Percentiles rank a stretch among this genome's conserved stretches.
phyloP scores from a whole-genome alignment of 495 filamentous ascomycete genomes.

The Podospora tetraspora region DNA sequence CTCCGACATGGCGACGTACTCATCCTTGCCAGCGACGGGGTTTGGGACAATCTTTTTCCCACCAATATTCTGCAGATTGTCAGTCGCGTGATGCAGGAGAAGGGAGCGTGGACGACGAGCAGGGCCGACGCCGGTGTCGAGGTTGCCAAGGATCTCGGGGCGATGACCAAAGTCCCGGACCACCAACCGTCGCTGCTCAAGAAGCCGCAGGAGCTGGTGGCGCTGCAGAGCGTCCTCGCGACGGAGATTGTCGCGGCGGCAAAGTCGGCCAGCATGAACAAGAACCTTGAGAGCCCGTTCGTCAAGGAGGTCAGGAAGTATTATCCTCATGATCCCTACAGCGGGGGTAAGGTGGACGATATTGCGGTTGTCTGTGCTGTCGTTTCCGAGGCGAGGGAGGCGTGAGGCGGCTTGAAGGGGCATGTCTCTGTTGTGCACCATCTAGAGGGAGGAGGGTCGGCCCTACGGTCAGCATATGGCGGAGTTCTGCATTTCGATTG shows the following conservation, averaged over 20 bases:
- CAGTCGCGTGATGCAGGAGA: constrained; percentile 63
- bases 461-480: background rate
- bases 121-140: constrained; percentile 52
- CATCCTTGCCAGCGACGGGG: constrained; percentile 87
- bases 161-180: constrained; percentile 42
- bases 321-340: constrained; percentile 76
- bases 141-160: constrained; percentile 50
- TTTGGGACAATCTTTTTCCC: constrained; percentile 94
- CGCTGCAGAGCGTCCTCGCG: constrained; percentile 74
- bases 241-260: constrained; percentile 71
- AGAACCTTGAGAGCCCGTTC: constrained; percentile 81
- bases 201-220: constrained; percentile 23
- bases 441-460: background rate
- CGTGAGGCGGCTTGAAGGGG: constrained; percentile 1
- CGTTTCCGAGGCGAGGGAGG: constrained; percentile 13
- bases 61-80: constrained; percentile 79
- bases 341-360: constrained; percentile 87
- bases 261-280: constrained; percentile 74
- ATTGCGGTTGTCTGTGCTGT: constrained; percentile 37
- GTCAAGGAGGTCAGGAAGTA: constrained; percentile 85
- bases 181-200: background rate
- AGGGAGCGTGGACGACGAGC: constrained; percentile 63
- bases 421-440: constrained; percentile 29
- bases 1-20: constrained; percentile 88
- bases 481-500: background rate